These are phyloP conservation scores for Allodekkera sacchari DNA, from an alignment of 805 yeast species.

Conservation along the genomic window DNA sequence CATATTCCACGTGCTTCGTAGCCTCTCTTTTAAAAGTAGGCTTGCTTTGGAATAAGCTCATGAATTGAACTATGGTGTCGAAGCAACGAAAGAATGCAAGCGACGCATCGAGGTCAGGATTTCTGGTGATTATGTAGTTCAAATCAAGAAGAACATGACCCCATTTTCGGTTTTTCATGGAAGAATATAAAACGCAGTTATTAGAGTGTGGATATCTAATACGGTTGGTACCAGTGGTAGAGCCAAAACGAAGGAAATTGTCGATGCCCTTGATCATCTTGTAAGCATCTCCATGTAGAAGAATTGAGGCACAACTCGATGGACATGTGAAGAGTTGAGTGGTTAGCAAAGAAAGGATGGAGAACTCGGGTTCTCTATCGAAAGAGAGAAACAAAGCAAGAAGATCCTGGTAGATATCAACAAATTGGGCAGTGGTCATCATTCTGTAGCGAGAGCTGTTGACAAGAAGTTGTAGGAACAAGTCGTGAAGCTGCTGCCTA, in stretches of 20 bases:
- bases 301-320: conserved; percentile 57
- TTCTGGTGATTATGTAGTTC: conserved; percentile 68
- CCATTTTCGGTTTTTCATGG: conserved; percentile 62
- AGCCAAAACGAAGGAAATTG: conserved; percentile 31
- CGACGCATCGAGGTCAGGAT: conserved; percentile 38
- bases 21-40: conserved; percentile 71
- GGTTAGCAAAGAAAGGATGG: conserved; percentile 63
- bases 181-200: conserved; percentile 29
- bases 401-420: conserved; percentile 71
- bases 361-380: conserved; percentile 86
- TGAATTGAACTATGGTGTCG: conserved; percentile 47
- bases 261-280: conserved; percentile 55
- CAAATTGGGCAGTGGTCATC: conserved; percentile 67
- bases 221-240: conserved; percentile 36
- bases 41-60: conserved; percentile 67
- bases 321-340: conserved; percentile 91
- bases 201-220: conserved; percentile 27
- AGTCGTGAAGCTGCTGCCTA: conserved; percentile 49
- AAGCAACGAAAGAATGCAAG: conserved; percentile 25
- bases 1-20: conserved; percentile 82
- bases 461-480: conserved; percentile 57
- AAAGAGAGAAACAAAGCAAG: conserved; percentile 59
- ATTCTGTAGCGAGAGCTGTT: conserved; percentile 49
- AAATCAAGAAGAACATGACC: conserved; percentile 74
- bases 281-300: conserved; percentile 55